Evolutionary conservation across 257 asterid genomes (phyloP), one percentile per base, ranked within the genome.

Genomic region (Rubia yunnanensis): DNA sequence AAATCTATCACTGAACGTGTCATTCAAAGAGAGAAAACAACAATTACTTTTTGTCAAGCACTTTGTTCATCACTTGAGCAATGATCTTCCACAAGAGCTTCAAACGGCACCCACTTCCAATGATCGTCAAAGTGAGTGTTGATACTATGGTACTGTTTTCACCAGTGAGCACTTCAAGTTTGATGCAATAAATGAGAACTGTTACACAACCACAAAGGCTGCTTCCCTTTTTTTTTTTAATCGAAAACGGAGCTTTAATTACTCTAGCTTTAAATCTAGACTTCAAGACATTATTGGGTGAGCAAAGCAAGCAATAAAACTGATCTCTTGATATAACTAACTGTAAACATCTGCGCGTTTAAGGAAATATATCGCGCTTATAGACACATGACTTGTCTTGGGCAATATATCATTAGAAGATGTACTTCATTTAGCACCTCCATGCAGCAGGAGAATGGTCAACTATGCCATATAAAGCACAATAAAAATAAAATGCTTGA

Each of bases 111-210:
- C n/a, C n/a, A n/a, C n/a, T n/a, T n/a, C n/a, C n/a, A n/a, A n/a
- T n/a, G n/a, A n/a, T n/a, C n/a, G n/a, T n/a, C n/a, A n/a, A n/a
- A n/a, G n/a, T n/a, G n/a, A n/a, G n/a, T n/a, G n/a, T n/a, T n/a
- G n/a, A n/a, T n/a, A n/a, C n/a, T n/a, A 87, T 46, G 71, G 57
- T 60, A 23, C 10, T 34, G 9, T 23, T 32, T 11, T 20, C 28
- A 18, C 10, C 5, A 17, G 0, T 13, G 35, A 23, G 65, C 28
- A 41, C 24, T 60, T 31, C 34, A n/a, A n/a, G n/a, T n/a, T n/a
- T 39, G 39, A 60, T 2, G 31, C 36, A 31, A 1, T 30, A 32
- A 60, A 22, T 20, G 63, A 56, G 24, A 60, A 13, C 10, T 35
- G 10, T 36, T 4, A 61, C 34, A 22, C 4, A 23, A 18, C 13